phyloP scores from a whole-genome alignment of 306 rosid genomes.

The Ochetophila trinervis region DNA sequence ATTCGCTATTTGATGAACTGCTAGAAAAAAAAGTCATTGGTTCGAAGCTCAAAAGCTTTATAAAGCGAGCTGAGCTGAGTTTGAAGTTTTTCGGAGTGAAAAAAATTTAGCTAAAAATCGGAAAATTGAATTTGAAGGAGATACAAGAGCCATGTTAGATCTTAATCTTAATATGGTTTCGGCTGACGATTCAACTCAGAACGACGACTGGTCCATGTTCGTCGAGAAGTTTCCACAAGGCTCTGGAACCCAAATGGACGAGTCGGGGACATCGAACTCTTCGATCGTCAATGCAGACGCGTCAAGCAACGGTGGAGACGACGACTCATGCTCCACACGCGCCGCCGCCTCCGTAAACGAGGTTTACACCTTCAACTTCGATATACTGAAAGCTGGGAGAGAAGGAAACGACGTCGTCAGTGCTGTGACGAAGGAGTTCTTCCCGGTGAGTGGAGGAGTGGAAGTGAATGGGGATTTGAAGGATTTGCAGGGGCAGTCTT shows the following conservation, averaged over 20 bases:
- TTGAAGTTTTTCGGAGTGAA: neutral
- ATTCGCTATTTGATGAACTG: constrained; percentile 15
- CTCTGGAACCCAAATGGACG: constrained; percentile 72
- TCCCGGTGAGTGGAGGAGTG: constrained; percentile 44
- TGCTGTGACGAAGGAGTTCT: constrained; percentile 57
- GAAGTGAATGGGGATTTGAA: constrained; percentile 32
- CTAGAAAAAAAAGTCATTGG: constrained; percentile 17
- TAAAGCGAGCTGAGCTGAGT: no score
- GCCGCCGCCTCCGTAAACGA: constrained; percentile 42
- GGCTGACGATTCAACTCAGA: constrained; percentile 42
- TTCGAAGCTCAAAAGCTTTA: constrained; percentile 14
- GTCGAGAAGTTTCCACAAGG: constrained; percentile 51
- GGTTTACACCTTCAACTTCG: constrained; percentile 66
- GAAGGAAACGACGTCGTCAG: constrained; percentile 25
- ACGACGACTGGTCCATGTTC: constrained; percentile 38
- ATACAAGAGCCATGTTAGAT: constrained; percentile 56
- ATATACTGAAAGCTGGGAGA: constrained; percentile 63
- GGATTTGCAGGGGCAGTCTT: constrained; percentile 50
- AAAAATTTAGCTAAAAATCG: constrained; percentile 6
- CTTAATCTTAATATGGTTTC: constrained; percentile 73
- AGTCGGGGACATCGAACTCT: constrained; percentile 93
- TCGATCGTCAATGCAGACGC: constrained; percentile 93
- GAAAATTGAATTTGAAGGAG: constrained; percentile 29
- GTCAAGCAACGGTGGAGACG: constrained; percentile 70
- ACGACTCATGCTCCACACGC: constrained; percentile 85